Conservation (phyloP, 2,329 filamentous ascomycete species). For the Exophiala lecanii-corni region DNA sequence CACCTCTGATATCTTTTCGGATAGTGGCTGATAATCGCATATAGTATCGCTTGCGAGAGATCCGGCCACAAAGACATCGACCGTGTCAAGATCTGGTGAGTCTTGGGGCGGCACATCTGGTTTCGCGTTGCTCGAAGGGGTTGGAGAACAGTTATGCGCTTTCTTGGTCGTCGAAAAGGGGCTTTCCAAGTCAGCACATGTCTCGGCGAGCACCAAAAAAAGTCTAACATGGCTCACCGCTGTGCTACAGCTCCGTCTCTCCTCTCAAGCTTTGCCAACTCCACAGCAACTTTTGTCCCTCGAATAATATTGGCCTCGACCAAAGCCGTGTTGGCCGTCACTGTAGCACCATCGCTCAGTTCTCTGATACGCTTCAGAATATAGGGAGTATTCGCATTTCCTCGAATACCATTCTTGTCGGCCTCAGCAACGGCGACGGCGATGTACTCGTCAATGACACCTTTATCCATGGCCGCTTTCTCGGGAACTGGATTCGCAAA, state of each 20-base stretch:
- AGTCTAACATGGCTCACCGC: constrained; percentile 22
- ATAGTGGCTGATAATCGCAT: constrained; percentile 65
- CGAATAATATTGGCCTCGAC: constrained; percentile 63
- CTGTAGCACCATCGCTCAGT: constrained; percentile 66
- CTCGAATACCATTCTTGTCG: constrained; percentile 60
- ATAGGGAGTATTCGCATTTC: constrained; percentile 78
- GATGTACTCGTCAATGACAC: constrained; percentile 67
- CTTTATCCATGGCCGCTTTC: constrained; percentile 63
- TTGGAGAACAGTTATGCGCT: no score
- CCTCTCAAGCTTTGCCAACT: constrained; percentile 52
- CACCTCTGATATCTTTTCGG: constrained; percentile 31
- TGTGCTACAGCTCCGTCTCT: constrained; percentile 16
- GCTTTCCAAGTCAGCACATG: constrained; percentile 8
- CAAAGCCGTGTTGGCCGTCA: constrained; percentile 68
- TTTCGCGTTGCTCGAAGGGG: no score
- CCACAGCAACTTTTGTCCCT: constrained; percentile 61
- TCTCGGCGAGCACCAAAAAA: background rate
- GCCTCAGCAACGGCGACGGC: constrained; percentile 63
- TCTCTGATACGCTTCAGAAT: constrained; percentile 74
- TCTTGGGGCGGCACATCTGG: no score
- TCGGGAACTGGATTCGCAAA: constrained; percentile 86
- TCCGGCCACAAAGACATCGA: constrained; percentile 77
- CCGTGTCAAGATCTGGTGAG: constrained; percentile 21
- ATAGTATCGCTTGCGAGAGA: constrained; percentile 82
- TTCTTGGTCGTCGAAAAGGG: background rate